Conservation (phyloP, 768 basidiomycete genomes). For the Tylopilus sp. region DNA sequence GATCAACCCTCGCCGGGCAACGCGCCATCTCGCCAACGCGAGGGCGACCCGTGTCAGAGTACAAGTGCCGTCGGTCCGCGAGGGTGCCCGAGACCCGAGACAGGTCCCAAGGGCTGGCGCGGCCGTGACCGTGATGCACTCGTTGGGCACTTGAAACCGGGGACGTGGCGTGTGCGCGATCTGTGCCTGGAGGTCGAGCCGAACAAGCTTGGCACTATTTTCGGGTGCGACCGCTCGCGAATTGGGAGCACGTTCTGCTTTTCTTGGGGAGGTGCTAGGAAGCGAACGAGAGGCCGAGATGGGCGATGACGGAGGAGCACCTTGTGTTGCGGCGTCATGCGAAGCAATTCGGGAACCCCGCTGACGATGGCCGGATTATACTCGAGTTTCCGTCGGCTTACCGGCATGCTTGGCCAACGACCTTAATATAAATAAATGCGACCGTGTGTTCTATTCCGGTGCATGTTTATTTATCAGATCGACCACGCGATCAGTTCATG, state of each 20-base stretch:
- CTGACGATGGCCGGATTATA: background rate
- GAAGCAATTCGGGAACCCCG: background rate
- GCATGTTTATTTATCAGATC: background rate
- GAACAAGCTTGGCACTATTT: background rate
- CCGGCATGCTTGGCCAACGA: background rate
- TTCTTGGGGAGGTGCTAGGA: no score
- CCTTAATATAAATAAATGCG: background rate
- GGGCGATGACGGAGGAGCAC: background rate
- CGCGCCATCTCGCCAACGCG: background rate
- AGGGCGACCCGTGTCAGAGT: no score
- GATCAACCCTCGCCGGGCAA: no score
- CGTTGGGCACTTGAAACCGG: background rate
- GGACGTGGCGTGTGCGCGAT: background rate
- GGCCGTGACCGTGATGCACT: background rate
- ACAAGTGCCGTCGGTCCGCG: background rate
- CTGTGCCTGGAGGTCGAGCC: background rate
- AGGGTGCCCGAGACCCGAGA: slow-evolving; percentile 2
- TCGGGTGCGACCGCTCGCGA: background rate
- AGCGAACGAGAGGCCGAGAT: no score
- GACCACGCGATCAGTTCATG: background rate
- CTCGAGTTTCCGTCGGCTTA: slow-evolving; percentile 7
- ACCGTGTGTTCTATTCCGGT: background rate
- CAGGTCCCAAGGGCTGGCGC: background rate
- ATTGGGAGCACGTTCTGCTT: background rate
- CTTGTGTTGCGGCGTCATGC: background rate